Percentiles rank a stretch among this genome's conserved stretches.
These are phyloP conservation scores for Sporodiniella umbellata DNA, from an alignment of 371 early-diverging fungal genomes.

Conservation along the genomic window DNA sequence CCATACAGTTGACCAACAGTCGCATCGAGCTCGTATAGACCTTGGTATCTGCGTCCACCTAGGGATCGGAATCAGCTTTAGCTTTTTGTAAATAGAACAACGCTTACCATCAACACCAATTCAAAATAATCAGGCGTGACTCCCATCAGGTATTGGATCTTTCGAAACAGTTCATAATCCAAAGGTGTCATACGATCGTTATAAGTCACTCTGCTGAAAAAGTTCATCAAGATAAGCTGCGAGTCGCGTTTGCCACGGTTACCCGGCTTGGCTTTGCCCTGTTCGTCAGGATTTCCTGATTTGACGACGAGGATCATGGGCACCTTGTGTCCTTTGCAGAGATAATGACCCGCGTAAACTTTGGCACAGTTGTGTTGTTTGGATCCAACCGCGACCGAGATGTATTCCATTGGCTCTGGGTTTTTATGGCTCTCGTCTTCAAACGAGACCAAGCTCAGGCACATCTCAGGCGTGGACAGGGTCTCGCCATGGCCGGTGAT, in stretches of 20 bases:
- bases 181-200: slow-evolving; percentile 87
- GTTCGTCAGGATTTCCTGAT: slow-evolving; percentile 76
- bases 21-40: slow-evolving; percentile 76
- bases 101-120: slow-evolving; percentile 79
- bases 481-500: slow-evolving; percentile 83
- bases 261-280: slow-evolving; percentile 80
- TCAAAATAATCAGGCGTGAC: slow-evolving; percentile 85
- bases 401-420: slow-evolving; percentile 73
- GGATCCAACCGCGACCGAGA: slow-evolving; percentile 86
- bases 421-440: slow-evolving; percentile 51
- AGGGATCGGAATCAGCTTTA: too few relatives aligned
- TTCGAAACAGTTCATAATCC: slow-evolving; percentile 86
- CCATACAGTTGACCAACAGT: slow-evolving; percentile 77
- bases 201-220: slow-evolving; percentile 81
- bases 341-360: slow-evolving; percentile 94
- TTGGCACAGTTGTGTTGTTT: slow-evolving; percentile 90
- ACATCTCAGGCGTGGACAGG: slow-evolving; percentile 79
- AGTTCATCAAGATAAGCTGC: slow-evolving; percentile 93
- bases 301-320: slow-evolving; percentile 83
- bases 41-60: slow-evolving; percentile 88
- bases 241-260: slow-evolving; percentile 97
- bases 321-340: slow-evolving; percentile 57
- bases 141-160: slow-evolving; percentile 71
- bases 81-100: too few relatives aligned
- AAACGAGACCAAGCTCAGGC: slow-evolving; percentile 60